phyloP scores from a whole-genome alignment of 805 yeast genomes.

The Scheffersomyces coipomensis region DNA sequence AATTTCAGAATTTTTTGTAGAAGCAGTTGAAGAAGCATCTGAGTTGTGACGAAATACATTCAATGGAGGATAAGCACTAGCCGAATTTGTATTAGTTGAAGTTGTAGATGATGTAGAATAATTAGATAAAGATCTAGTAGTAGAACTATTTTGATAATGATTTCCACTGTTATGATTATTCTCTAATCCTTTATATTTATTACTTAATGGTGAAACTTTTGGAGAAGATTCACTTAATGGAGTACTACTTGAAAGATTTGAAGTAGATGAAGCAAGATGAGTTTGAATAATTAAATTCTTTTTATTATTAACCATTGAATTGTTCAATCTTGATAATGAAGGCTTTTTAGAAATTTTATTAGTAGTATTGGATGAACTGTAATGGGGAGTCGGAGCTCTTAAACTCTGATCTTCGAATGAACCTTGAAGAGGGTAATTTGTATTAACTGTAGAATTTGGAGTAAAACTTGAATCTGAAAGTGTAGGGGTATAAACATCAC shows the following conservation, averaged over 20 bases:
- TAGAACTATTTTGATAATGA: background rate
- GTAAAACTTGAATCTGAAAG: conserved; percentile 17
- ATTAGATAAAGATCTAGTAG: conserved; percentile 6
- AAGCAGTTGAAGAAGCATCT: conserved; percentile 11
- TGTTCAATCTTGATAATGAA: conserved; percentile 14
- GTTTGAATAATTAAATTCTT: conserved; percentile 14
- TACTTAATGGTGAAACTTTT: conserved; percentile 1
- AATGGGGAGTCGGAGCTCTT: background rate
- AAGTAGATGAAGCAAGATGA: conserved; percentile 9
- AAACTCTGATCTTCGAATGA: background rate
- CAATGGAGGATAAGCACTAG: conserved; percentile 14
- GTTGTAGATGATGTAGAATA: conserved; percentile 9
- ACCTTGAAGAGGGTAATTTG: background rate
- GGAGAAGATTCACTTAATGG: background rate
- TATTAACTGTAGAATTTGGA: conserved; percentile 11
- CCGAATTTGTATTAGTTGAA: conserved; percentile 1
- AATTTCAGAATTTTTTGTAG: conserved; percentile 2
- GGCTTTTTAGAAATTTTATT: conserved; percentile 16
- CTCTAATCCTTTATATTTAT: conserved; percentile 1
- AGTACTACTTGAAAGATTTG: conserved; percentile 9
- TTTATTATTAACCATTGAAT: conserved; percentile 9
- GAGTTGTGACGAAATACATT: conserved; percentile 24
- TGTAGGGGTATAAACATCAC: conserved; percentile 18
- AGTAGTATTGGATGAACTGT: background rate
- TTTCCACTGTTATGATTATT: conserved; percentile 6